Evolutionary conservation across 345 rosid genomes (phyloP), one percentile per base, ranked within the genome.

Genomic region (Camelina hispida): DNA sequence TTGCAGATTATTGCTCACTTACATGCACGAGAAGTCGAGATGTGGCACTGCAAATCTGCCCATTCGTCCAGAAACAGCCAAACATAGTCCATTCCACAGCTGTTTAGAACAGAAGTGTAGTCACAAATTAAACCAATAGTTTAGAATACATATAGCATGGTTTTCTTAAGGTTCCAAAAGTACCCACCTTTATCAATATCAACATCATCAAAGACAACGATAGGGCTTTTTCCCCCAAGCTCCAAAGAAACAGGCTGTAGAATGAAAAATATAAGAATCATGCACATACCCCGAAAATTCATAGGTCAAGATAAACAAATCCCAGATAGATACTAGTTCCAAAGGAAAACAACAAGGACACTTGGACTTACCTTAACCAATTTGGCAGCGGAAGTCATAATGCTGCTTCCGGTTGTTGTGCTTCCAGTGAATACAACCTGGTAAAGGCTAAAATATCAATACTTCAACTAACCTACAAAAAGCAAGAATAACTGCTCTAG

Each of bases 31-130:
- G 79, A 61, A 95, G 91, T 43, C 99, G 91, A 47, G 99, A 95
- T 82, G 99, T 95, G 72, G 99, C 98, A 81, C 98, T 90, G 73
- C 99, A 93, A 65, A 95, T 95, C 86, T 95, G 97, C 62, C 99
- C 98, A 84, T 89, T 93, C 60, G 96, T 92, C 89, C 97, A 90
- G 82, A 92, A 95, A 89, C 97, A 92, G 61, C 97, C 97, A 78
- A 92, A 90, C 53, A 80, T 63, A 53, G 87, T 84, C 88, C 99
- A 92, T 71, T 95, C 97, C 63, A 86, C 97, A 81, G 97, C 99
- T 95, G 80, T 78, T 63, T 30, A 30, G 32, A 62, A 54, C 65
- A 81, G 72, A 51, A 30, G 17, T 23, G 11, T 68, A 51, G 9
- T 58, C 50, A 44, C 14, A 57, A 65, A 72, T 60, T 12, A 57